Evolutionary conservation across 1,139 yeast genomes (phyloP).

Genomic region (Kodamaea plutei): DNA sequence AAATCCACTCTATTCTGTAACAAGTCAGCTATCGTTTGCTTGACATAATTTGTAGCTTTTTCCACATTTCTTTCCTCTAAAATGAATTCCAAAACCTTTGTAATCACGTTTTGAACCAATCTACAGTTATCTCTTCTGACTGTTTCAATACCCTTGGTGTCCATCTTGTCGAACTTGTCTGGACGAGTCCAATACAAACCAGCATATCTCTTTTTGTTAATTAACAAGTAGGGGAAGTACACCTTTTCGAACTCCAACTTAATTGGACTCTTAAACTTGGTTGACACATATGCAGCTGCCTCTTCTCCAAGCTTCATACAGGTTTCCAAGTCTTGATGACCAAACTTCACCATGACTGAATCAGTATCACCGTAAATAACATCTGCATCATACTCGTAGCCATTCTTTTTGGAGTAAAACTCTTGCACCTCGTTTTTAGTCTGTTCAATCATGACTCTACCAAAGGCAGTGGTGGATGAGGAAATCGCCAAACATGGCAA

Average conservation of each 20-base stretch:
- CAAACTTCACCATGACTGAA: constrained; percentile 98
- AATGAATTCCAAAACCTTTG: constrained; percentile 80
- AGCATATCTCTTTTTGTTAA: constrained; percentile 95
- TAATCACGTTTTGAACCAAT: constrained; percentile 89
- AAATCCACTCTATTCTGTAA: constrained; percentile 89
- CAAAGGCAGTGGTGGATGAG: constrained; percentile 92
- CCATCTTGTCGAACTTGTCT: constrained; percentile 90
- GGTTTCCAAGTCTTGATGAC: constrained; percentile 71
- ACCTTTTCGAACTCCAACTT: constrained; percentile 96
- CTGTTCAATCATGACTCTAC: constrained; percentile 93
- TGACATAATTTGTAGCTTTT: constrained; percentile 82
- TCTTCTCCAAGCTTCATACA: constrained; percentile 93
- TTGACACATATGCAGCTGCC: constrained; percentile 86
- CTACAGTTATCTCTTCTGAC: constrained; percentile 97
- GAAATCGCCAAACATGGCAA: constrained; percentile 96
- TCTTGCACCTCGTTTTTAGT: constrained; percentile 86
- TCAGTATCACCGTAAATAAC: constrained; percentile 99
- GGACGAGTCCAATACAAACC: constrained; percentile 96
- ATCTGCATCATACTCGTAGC: constrained; percentile 75
- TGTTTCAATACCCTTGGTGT: constrained; percentile 97
- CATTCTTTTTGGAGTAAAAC: constrained; percentile 72
- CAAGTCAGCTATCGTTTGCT: constrained; percentile 83
- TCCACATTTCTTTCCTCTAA: constrained; percentile 86
- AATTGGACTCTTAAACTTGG: constrained; percentile 77
- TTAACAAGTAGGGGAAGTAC: constrained; percentile 87